Evolutionary conservation across 2,329 filamentous ascomycete species (phyloP), one percentile per base, ranked within the genome.

Genomic region (Lasiodiplodia hormozganensis): DNA sequence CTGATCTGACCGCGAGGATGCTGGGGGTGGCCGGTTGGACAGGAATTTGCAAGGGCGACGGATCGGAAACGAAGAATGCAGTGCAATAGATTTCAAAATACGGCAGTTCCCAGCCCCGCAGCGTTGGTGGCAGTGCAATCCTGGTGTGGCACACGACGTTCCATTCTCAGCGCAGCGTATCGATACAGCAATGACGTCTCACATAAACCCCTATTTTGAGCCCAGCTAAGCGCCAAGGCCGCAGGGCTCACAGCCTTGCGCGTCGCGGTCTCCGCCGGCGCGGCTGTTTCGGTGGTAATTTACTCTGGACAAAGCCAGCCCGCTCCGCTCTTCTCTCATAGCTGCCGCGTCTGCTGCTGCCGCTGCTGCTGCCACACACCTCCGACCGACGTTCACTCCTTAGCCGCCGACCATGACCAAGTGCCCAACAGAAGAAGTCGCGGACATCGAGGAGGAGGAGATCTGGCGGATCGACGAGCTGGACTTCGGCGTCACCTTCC

Each of bases 381-480:
- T 67, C 65, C 65, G 65, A 67, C 65, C 65, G 54, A 68, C 65
- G 54, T 68, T 60, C 54, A 53, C 65, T 60, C 56, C 56, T 62
- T 60, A 68, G 31, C 51, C 53, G 21, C 53, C 52, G 56, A 60
- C 52, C 38, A 68, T 68, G 65, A 62, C 52, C 14, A 57, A 68
- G 65, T 74, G 79, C 21, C 72, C 71, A 5, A 70, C 74, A 3
- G 73, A 77, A 8, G 82, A 84, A 57, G 78, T 77, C 1, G 72
- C 74, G 10, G 66, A 79, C 1, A 74, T 85, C 21, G 71, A 75
- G 36, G 71, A 74, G 23, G 71, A 68, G 56, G 65, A 68, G 25
- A 58, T 68, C 47, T 68, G 67, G 67, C 60, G 51, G 23, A 51
- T 68, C 49, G 49, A 60, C 57, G 67, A 49, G 56, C 60, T 60